Conservation (phyloP, 208 protist genomes). For the Angomonas deanei region DNA sequence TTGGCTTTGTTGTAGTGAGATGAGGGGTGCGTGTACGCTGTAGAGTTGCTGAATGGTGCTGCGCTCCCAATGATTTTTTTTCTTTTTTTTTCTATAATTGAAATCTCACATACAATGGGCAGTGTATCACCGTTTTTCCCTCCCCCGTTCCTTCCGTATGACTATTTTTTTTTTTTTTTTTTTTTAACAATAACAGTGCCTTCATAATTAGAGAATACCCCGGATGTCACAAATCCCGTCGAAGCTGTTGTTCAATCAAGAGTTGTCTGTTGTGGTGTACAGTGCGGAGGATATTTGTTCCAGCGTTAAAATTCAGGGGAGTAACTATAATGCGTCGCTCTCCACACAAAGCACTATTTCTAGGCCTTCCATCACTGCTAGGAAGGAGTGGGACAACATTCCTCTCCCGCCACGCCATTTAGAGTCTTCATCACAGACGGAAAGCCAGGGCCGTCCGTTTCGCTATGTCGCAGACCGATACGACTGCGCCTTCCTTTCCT, state of each 20-base stretch:
- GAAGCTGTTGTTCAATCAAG: background rate
- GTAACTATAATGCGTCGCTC: background rate
- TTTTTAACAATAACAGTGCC: no score
- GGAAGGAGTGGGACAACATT: background rate
- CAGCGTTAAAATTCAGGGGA: background rate
- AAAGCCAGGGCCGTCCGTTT: no score
- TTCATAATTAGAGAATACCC: no score
- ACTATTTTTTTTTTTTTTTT: no score
- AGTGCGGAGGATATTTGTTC: background rate
- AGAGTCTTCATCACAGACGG: no score
- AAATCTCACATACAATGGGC: no score
- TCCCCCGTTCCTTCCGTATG: no score
- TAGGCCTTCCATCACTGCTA: background rate
- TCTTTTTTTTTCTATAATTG: no score
- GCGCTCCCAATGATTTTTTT: no score
- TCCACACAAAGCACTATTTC: background rate
- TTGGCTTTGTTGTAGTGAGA: slow-evolving; percentile 85
- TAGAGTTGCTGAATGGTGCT: background rate
- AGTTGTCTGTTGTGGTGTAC: background rate
- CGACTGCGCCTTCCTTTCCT: background rate
- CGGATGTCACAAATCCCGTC: background rate
- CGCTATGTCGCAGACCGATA: background rate
- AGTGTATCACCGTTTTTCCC: no score
- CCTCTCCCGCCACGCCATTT: no score
- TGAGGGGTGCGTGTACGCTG: slow-evolving; percentile 14